Conservation (phyloP, 176 grass and related monocot genomes). For the Rhipidocladum racemiflorum region DNA sequence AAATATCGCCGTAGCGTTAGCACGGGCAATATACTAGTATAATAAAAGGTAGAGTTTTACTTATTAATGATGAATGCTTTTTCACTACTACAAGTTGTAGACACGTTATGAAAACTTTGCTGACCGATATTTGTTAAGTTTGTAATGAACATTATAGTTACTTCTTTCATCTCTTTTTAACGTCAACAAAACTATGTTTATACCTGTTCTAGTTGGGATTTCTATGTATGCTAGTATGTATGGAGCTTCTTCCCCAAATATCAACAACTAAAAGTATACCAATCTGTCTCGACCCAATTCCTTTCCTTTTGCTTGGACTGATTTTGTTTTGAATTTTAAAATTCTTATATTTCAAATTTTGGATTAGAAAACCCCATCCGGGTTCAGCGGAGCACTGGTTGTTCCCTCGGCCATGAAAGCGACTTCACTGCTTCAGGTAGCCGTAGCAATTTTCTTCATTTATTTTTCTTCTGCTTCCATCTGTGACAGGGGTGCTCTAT, state of each 20-base stretch:
- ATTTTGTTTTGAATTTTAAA: background rate
- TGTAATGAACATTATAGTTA: background rate
- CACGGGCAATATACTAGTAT: too few species aligned
- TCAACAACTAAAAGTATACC: background rate
- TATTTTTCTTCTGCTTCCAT: background rate
- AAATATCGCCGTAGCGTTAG: too few species aligned
- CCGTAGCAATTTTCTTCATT: background rate
- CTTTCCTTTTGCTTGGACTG: background rate
- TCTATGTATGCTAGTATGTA: fast-evolving
- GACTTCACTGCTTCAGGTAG: background rate
- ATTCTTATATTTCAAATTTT: background rate
- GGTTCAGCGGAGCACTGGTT: background rate
- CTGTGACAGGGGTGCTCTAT: background rate
- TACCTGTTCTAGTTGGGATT: background rate
- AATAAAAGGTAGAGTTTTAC: background rate
- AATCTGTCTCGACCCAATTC: background rate
- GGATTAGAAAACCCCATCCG: background rate
- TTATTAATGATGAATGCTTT: background rate
- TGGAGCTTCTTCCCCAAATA: background rate
- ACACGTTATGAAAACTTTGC: background rate
- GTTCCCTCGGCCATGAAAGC: background rate
- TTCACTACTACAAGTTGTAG: background rate
- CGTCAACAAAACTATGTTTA: background rate
- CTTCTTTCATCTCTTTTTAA: background rate
- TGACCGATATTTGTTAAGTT: background rate